Percentiles rank a stretch among this genome's conserved stretches.
Conservation (phyloP, 1,284 basidiomycete species). For the Dichomitus squalens region DNA sequence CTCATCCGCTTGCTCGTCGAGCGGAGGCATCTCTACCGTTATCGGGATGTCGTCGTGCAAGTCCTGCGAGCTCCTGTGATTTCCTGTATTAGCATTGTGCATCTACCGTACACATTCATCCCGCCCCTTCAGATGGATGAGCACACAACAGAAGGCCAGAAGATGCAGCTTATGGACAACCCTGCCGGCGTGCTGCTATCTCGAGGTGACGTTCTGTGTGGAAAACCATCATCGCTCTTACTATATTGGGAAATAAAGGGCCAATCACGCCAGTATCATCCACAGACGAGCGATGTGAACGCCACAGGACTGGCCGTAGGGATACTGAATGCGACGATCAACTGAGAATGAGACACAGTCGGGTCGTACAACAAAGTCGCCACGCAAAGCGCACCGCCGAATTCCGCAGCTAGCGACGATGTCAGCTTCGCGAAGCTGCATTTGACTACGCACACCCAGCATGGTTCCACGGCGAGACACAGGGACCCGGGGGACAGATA, state of each 20-base stretch:
- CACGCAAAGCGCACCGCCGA: not conserved
- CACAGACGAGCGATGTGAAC: not conserved
- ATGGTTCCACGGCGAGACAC: no score
- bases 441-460: not conserved
- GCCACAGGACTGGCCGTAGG: not conserved
- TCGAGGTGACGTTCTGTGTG: not conserved
- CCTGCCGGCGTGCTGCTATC: not conserved
- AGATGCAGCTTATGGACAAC: not conserved
- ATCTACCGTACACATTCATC: no score
- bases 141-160: not conserved
- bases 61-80: slow-evolving; percentile 41
- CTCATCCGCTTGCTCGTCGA: slow-evolving; percentile 35
- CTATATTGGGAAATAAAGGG: not conserved
- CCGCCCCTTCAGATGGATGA: not conserved
- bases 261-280: not conserved
- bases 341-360: not conserved
- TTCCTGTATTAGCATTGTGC: not conserved
- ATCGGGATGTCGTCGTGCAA: slow-evolving; percentile 37
- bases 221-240: not conserved
- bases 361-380: not conserved
- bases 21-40: slow-evolving; percentile 35
- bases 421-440: not conserved
- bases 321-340: not conserved
- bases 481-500: not conserved
- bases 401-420: not conserved